Base-by-base conservation (phyloP, 148 eudicot genomes). In the Fallopia convolvulus region DNA sequence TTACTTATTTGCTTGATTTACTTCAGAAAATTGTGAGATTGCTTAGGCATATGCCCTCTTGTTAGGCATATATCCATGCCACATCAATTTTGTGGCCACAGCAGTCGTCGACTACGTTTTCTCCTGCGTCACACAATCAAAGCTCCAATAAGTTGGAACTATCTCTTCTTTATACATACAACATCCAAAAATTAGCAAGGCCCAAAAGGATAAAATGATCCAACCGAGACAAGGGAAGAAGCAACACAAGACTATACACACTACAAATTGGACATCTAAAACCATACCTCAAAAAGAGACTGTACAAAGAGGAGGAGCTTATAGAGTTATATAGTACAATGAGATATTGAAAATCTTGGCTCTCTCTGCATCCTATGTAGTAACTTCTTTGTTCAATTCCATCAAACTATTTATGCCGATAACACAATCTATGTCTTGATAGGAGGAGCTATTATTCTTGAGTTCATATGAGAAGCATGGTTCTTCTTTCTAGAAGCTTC, bases 361-460 rank as follows among this genome's bases (percentile, higher is more conserved):
- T 20, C 63, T 56, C 30, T 56, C 63, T 20, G 13, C 32, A 56
- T 56, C 63, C 63, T 56, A 56, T 56, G 63, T 56, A 56, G 63
- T 56, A 56, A 56, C 8, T 12, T n/a, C 63, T 21, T 56, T 56
- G 26, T n/a, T 56, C 23, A 55, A 9, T 7, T 8, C 6, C 11
- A n/a, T 6, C 60, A 55, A 55, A 55, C 60, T n/a, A 53, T 18
- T 3, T 53, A 53, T 53, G 58, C 18, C 18, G 18, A 12, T 50
- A 4, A 17, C 46, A 42, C 46, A 7, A 56, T 56, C 70, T 65
- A 65, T 33, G 70, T 2, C 40, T 65, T 65, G 40, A 65, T 13
- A 11, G 70, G 70, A 65, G 70, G 70, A 65, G 70, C 70, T 65
- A 65, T 15, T 65, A 65, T 15, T 32, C 40, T 65, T 65, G 40